Percentiles rank a stretch among this genome's conserved stretches.
These are phyloP conservation scores for Guyanaporus albipodus DNA, from an alignment of 768 basidiomycete genomes.

Conservation along the genomic window DNA sequence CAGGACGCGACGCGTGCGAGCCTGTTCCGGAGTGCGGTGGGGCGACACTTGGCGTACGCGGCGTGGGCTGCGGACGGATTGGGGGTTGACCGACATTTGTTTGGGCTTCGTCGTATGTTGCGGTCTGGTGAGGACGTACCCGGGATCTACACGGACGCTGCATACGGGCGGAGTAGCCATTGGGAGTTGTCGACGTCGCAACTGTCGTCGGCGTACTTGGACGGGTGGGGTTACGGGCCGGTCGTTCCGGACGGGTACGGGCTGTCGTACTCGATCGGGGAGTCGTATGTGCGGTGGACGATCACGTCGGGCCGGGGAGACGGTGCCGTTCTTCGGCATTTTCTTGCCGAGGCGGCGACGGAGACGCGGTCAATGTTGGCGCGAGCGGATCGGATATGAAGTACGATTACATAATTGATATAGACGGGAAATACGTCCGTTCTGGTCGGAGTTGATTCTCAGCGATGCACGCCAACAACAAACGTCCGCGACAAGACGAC, in stretches of 20 bases:
- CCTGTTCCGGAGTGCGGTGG: slow-evolving; percentile 71
- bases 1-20: slow-evolving; percentile 55
- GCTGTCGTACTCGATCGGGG: slow-evolving; percentile 84
- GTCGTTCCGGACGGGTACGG: slow-evolving; percentile 94
- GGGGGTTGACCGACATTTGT: slow-evolving; percentile 94
- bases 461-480: slow-evolving; percentile 29
- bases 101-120: slow-evolving; percentile 84
- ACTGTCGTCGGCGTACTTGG: slow-evolving; percentile 73
- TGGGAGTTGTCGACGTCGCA: slow-evolving; percentile 96
- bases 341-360: slow-evolving; percentile 75
- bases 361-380: slow-evolving; percentile 78
- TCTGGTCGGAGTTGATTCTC: slow-evolving; percentile 22
- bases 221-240: slow-evolving; percentile 94
- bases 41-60: slow-evolving; percentile 84
- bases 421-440: slow-evolving; percentile 19
- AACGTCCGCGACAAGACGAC: slow-evolving; percentile 43
- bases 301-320: slow-evolving; percentile 68
- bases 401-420: slow-evolving; percentile 27
- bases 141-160: slow-evolving; percentile 68
- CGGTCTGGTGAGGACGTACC: slow-evolving; percentile 69
- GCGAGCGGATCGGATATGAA: slow-evolving; percentile 34
- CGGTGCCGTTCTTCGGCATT: slow-evolving; percentile 57
- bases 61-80: slow-evolving; percentile 91
- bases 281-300: slow-evolving; percentile 84
- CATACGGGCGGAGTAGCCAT: slow-evolving; percentile 66